phyloP scores from a whole-genome alignment of 306 rosid species.

The Trifolium fragiferum region DNA sequence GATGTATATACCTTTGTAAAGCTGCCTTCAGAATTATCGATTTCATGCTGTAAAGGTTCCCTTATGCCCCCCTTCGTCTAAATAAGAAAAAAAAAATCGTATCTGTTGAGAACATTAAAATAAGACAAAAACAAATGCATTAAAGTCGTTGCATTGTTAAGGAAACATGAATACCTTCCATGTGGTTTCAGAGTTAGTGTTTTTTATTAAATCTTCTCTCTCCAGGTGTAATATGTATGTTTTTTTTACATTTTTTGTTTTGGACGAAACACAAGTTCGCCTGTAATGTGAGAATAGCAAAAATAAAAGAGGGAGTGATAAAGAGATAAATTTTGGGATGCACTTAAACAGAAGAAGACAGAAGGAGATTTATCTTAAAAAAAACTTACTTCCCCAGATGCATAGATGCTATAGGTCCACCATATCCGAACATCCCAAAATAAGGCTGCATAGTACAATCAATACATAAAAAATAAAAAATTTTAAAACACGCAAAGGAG shows the following conservation, averaged over 20 bases:
- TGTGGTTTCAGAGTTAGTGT: constrained; percentile 39
- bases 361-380: background rate
- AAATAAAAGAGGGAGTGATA: background rate
- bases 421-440: constrained; percentile 78
- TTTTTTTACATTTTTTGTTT: constrained; percentile 51
- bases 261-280: constrained; percentile 59
- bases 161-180: constrained; percentile 59
- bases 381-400: constrained; percentile 61
- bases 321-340: background rate
- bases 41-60: constrained; percentile 45
- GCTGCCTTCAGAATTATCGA: constrained; percentile 49
- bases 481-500: background rate
- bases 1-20: constrained; percentile 60
- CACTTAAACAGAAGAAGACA: constrained; percentile 7
- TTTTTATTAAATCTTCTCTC: constrained; percentile 61
- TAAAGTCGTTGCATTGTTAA: constrained; percentile 15
- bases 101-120: constrained; percentile 11
- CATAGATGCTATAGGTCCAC: constrained; percentile 74
- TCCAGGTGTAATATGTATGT: constrained; percentile 53
- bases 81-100: constrained; percentile 21
- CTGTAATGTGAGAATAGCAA: constrained; percentile 39
- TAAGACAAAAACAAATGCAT: background rate
- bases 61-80: constrained; percentile 66
- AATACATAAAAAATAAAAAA: background rate
- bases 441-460: constrained; percentile 61